Base-by-base conservation (phyloP, 495 filamentous ascomycete species). In the Annulohypoxylon stygium region DNA sequence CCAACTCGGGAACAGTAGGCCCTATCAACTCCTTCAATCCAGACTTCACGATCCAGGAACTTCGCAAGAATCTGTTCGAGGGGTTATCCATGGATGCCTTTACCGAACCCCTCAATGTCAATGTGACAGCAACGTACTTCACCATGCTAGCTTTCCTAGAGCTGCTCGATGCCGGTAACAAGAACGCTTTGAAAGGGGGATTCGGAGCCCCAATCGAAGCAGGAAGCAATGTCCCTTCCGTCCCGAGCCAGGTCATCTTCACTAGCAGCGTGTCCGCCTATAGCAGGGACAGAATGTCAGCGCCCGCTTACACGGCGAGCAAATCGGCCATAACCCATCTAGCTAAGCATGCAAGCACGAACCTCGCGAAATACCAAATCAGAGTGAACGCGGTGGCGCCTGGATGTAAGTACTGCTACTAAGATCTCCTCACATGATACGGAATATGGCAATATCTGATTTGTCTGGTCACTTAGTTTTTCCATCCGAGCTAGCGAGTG, bases 101-200 rank as follows among this genome's bases (percentile, higher is more conserved):
- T 68, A 85, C 80, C 9, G 69, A 82, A 1, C 82, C 84, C 1
- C 78, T 86, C 61, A 76, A 83, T 34, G 78, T 88, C 33, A 90
- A 90, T 61, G 79, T 84, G 2, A 85, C 85, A 0, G 87, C 80
- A 0, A 79, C 84, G 0, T 88, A 83, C 66, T 89, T 84, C 75
- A 88, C 86, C 0, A 79, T 86, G 23, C 60, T 87, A 2, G 87
- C 88, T 0, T 90, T 91, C 69, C 70, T 90, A 36, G 82, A 83
- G 1, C 78, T 91, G 10, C 84, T 91, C 0, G 88, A 90, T n/a
- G 83, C 81, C 8, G 90, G 89, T 5, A 92, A 92, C 75, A 83
- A 86, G 78, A 82, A 87, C 61, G 76, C 84, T 7, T 47, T 81
- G 8, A 61, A 67, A 6, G 74, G 72, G 0, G 81, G 80, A 2